A percentile compares a stretch with the other conserved stretches of the same genome.
phyloP scores from a whole-genome alignment of 2,329 filamentous ascomycete genomes.

The Tolypocladium endophyticum region DNA sequence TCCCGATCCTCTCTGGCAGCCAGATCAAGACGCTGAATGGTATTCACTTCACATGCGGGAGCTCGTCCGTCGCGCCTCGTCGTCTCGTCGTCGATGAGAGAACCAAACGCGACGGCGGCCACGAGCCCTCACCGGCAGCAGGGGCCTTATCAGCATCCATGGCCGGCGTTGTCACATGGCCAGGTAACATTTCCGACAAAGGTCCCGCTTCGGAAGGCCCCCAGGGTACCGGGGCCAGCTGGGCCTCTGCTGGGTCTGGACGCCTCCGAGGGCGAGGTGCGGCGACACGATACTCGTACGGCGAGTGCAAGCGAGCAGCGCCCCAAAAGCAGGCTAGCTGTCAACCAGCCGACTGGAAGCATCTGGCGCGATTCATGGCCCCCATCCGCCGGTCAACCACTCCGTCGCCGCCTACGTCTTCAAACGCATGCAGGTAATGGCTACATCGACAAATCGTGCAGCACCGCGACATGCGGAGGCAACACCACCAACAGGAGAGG shows the following conservation, averaged over 20 bases:
- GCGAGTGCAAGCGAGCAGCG: neutral
- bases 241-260: neutral
- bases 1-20: neutral
- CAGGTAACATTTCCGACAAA: neutral
- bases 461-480: neutral
- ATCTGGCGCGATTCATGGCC: neutral
- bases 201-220: neutral
- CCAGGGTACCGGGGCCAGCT: neutral
- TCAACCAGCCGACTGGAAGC: too few relatives aligned
- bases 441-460: neutral
- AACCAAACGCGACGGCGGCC: neutral
- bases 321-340: neutral
- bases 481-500: neutral
- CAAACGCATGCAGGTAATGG: neutral
- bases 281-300: neutral
- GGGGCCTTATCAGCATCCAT: neutral
- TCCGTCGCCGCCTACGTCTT: neutral
- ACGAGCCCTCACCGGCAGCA: neutral
- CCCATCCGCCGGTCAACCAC: neutral
- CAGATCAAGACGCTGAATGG: neutral
- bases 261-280: neutral
- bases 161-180: neutral
- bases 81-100: too few relatives aligned
- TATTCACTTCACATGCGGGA: neutral
- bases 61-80: too few relatives aligned